Percentiles rank a stretch among this genome's conserved stretches.
Conservation (phyloP, 352 stramenopile genomes). For the Globisporangium takayamanum region DNA sequence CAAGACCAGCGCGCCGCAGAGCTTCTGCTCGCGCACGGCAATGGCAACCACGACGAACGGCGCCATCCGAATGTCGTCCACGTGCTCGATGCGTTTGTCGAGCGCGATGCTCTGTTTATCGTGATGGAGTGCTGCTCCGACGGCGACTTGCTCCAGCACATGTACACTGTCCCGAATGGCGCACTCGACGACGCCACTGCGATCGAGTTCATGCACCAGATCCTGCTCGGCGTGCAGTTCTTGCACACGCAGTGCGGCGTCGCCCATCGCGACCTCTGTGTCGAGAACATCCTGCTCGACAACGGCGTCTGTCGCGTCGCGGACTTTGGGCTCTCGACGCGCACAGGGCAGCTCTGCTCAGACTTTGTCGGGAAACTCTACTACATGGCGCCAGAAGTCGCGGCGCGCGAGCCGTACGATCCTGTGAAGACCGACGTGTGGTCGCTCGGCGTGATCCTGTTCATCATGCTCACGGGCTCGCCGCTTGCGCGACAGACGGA, state of each 20-base stretch:
- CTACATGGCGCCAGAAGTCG: slow-evolving; percentile 24
- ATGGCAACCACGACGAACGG: too few species aligned
- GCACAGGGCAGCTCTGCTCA: slow-evolving; percentile 18
- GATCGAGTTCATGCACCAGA: slow-evolving; percentile 18
- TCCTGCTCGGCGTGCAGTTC: slow-evolving; percentile 21
- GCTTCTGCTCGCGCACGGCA: slow-evolving; percentile 3
- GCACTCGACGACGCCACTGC: slow-evolving; percentile 11
- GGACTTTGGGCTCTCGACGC: slow-evolving; percentile 31
- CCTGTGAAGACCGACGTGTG: slow-evolving; percentile 37
- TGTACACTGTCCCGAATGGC: not conserved
- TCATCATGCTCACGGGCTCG: slow-evolving; percentile 40
- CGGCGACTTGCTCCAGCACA: slow-evolving; percentile 26
- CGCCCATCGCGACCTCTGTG: slow-evolving; percentile 24
- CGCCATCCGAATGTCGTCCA: slow-evolving; percentile 15
- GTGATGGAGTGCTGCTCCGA: slow-evolving; percentile 35
- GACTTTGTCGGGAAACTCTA: slow-evolving; percentile 19
- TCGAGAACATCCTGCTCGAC: slow-evolving; percentile 28
- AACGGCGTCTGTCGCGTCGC: slow-evolving; percentile 26
- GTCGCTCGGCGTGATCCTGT: slow-evolving; percentile 44
- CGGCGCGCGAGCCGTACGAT: slow-evolving; percentile 21
- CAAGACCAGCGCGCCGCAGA: slow-evolving; percentile 14
- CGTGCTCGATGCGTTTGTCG: slow-evolving; percentile 11
- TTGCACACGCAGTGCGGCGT: slow-evolving; percentile 21
- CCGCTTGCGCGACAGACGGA: slow-evolving; percentile 7
- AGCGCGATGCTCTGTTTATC: slow-evolving; percentile 16